Evolutionary conservation across 257 asterid genomes (phyloP).

Genomic region (Anisodus acutangulus): DNA sequence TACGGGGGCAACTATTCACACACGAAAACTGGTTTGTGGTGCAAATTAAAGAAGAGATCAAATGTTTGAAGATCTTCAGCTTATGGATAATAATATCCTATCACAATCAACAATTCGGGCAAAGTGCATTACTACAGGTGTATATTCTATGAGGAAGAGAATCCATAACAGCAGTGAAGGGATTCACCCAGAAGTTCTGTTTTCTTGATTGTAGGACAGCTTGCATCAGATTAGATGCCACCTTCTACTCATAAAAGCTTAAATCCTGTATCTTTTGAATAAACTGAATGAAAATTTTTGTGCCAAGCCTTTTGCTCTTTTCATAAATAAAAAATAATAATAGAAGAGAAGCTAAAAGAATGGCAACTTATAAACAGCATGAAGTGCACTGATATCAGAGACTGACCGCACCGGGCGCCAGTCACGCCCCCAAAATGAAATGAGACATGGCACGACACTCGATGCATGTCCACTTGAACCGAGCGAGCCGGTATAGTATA

Average conservation of each 20-base stretch:
- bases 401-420: too few species aligned
- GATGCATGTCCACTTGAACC: too few species aligned
- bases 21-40: slow-evolving; percentile 88
- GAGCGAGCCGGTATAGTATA: too few species aligned
- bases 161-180: slow-evolving; percentile 6
- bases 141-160: neutral
- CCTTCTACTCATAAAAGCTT: neutral
- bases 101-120: slow-evolving; percentile 22
- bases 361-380: neutral
- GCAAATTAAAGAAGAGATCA: slow-evolving; percentile 70
- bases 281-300: neutral
- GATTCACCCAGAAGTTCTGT: neutral
- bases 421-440: too few species aligned
- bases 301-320: neutral
- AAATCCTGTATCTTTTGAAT: neutral
- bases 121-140: slow-evolving; percentile 2
- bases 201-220: neutral
- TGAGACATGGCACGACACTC: too few species aligned
- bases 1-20: slow-evolving; percentile 96
- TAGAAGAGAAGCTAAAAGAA: neutral
- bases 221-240: slow-evolving; percentile 2
- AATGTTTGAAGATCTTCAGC: neutral
- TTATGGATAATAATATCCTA: neutral
- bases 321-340: neutral
- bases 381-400: neutral